These are phyloP conservation scores for Eutrema japonicum DNA, from an alignment of 345 rosid species.

Conservation along the genomic window DNA sequence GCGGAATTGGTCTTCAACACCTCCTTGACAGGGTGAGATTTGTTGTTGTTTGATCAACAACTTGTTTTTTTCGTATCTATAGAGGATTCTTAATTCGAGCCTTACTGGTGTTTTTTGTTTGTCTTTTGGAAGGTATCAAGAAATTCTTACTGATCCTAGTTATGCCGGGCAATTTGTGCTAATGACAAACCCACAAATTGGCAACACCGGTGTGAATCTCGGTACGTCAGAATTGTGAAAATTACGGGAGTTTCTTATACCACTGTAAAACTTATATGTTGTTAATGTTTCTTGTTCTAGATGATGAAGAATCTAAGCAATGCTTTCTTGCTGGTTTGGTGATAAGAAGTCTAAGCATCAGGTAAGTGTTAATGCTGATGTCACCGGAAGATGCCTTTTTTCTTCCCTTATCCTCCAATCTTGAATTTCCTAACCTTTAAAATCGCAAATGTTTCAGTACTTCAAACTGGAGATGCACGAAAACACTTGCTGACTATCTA, in stretches of 20 bases:
- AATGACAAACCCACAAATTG: conserved; percentile 97
- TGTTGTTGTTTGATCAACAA: not conserved
- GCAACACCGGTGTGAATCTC: conserved; percentile 93
- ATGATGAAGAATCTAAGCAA: conserved; percentile 86
- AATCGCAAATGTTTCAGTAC: conserved; percentile 53
- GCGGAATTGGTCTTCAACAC: conserved; percentile 98
- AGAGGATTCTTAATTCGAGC: not conserved
- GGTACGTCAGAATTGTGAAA: conserved; percentile 44
- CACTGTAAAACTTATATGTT: not conserved
- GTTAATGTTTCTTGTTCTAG: conserved; percentile 42
- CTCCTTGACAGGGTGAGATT: conserved; percentile 80
- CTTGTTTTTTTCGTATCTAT: not conserved
- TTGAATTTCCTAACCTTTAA: not conserved
- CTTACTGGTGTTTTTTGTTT: conserved; percentile 12
- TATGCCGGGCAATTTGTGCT: conserved; percentile 96
- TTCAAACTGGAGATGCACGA: conserved; percentile 89
- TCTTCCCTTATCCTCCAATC: not conserved
- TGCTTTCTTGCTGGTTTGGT: conserved; percentile 95
- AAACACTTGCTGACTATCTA: conserved; percentile 79
- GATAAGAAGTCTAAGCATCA: conserved; percentile 81
- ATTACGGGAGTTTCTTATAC: not conserved
- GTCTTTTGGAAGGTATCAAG: conserved; percentile 74
- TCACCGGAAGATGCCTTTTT: not conserved
- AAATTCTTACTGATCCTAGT: conserved; percentile 97
- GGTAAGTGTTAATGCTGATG: conserved; percentile 41